phyloP scores from a whole-genome alignment of 805 yeast genomes.

The Saturnispora sekii region DNA sequence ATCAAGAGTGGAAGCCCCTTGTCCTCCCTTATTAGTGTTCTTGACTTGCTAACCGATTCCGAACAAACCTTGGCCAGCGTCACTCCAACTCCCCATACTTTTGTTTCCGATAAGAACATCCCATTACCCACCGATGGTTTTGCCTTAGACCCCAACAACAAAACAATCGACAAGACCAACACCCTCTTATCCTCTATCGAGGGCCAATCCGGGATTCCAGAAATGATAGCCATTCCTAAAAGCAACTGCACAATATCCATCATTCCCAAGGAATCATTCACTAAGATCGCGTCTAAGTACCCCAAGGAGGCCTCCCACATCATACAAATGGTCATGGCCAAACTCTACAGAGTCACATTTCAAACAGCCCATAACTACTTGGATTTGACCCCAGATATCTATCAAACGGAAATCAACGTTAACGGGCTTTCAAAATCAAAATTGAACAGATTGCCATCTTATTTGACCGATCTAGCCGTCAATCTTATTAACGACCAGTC shows the following conservation, averaged over 20 bases:
- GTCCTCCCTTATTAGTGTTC: constrained; percentile 70
- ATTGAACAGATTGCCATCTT: constrained; percentile 44
- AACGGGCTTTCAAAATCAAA: constrained; percentile 36
- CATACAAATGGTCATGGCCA: constrained; percentile 81
- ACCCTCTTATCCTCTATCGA: not conserved
- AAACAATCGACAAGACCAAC: not conserved
- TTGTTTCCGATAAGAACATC: not conserved
- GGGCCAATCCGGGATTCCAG: constrained; percentile 12
- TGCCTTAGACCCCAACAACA: constrained; percentile 6
- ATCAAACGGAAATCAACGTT: constrained; percentile 61
- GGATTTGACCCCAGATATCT: constrained; percentile 74
- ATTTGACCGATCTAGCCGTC: constrained; percentile 37
- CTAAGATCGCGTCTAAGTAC: constrained; percentile 56
- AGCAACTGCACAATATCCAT: constrained; percentile 79
- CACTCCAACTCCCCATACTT: constrained; percentile 11
- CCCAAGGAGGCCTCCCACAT: constrained; percentile 91
- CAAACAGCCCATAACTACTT: constrained; percentile 82
- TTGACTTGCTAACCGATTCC: constrained; percentile 48
- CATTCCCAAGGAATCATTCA: constrained; percentile 79
- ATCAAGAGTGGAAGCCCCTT: constrained; percentile 79
- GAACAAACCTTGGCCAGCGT: constrained; percentile 6
- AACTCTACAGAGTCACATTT: constrained; percentile 83
- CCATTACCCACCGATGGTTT: constrained; percentile 11
- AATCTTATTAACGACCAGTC: not conserved
- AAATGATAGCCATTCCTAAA: constrained; percentile 64